Conservation (phyloP, 1,139 yeast species). For the Debaryomyces fabryi region DNA sequence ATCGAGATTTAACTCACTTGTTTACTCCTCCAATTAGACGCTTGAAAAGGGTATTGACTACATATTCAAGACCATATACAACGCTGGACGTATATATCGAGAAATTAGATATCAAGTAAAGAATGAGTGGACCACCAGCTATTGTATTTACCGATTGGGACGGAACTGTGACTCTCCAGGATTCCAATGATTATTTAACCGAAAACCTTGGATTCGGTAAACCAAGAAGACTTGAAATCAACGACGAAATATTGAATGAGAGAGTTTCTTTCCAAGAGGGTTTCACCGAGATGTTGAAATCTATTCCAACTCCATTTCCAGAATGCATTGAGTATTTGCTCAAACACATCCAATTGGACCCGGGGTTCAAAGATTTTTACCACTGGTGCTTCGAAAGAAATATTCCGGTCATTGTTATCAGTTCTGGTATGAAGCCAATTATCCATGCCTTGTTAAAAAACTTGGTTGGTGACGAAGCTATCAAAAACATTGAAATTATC, state of each 20-base stretch:
- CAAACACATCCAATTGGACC: slow-evolving; percentile 72
- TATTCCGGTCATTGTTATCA: slow-evolving; percentile 79
- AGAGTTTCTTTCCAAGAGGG: slow-evolving; percentile 75
- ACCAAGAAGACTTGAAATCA: slow-evolving; percentile 64
- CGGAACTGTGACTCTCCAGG: slow-evolving; percentile 91
- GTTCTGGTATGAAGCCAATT: slow-evolving; percentile 92
- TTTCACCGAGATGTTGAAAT: slow-evolving; percentile 79
- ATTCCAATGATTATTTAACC: slow-evolving; percentile 88
- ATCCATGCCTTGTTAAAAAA: slow-evolving; percentile 74
- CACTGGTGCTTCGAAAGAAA: slow-evolving; percentile 71
- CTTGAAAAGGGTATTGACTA: background rate
- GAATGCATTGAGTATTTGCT: slow-evolving; percentile 74
- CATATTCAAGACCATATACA: background rate
- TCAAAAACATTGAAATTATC: slow-evolving; percentile 72
- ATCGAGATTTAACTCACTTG: background rate
- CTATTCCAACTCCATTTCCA: slow-evolving; percentile 73
- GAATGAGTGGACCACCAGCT: slow-evolving; percentile 45
- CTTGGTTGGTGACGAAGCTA: slow-evolving; percentile 77
- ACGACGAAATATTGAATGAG: slow-evolving; percentile 75
- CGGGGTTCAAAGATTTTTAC: slow-evolving; percentile 84
- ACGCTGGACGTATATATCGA: background rate
- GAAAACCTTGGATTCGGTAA: slow-evolving; percentile 88
- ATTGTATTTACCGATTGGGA: slow-evolving; percentile 97
- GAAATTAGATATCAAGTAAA: background rate
- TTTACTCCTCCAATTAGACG: background rate